Base-by-base conservation (phyloP, 805 yeast genomes). In the Candida maris region DNA sequence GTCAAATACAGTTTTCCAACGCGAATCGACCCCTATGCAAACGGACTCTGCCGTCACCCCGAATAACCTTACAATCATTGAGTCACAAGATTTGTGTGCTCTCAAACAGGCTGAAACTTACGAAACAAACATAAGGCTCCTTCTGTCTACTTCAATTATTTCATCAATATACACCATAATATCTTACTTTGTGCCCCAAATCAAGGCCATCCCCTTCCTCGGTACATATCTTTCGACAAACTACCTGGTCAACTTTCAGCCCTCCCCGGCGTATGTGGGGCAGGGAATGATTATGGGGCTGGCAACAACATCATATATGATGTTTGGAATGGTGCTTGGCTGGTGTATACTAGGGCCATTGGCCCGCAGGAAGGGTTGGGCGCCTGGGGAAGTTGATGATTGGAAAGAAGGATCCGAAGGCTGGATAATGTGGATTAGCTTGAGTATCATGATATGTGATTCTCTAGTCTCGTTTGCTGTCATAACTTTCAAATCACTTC, bases 211-310 rank as follows among this genome's bases (percentile, higher is more conserved):
- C 5, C 97, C 97, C 0, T 53, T 91, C 1, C 85, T 91, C 57
- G 97, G 97, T 0, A 25, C 49, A 1, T 51, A 54, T 30, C 62
- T 86, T 14, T 84, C 95, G 0, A 52, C 62, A 15, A 61, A 68
- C 13, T 85, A 85, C 60, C 69, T 84, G 30, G 85, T 97, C 93
- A 80, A 83, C 41, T 74, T 93, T 41, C 96, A 93, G 57, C 96
- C 96, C 0, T 87, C 96, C 0, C 98, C 98, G 0, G 97, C 97
- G 0, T 91, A 91, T 56, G 74, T 93, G 23, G 98, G 98, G 3
- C 98, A 91, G 61, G 98, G 98, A 4, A 87, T 93, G 27, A 91
- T 91, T 39, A 91, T 91, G 98, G 98, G 98, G 0, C 65, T 88
- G 6, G 85, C 89, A 2, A 88, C 97, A 0, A 94, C 88, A 0